Conservation (phyloP, 2,329 filamentous ascomycete genomes). For the Sarocladium strictum region DNA sequence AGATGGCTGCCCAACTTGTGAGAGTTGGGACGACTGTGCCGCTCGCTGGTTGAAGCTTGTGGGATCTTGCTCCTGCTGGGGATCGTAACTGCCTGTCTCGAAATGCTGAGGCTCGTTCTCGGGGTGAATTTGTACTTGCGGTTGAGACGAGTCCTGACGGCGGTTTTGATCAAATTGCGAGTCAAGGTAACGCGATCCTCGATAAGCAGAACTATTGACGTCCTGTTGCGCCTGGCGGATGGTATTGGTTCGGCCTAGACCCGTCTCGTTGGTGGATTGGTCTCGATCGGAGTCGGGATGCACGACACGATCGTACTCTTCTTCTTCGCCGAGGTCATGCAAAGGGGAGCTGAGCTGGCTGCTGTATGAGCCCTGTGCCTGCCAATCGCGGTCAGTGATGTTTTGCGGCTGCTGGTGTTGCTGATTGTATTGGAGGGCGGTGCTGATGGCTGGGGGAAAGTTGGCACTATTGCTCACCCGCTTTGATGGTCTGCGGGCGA, state of each 20-base stretch:
- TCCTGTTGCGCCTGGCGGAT: slow-evolving; percentile 45
- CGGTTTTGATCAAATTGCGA: slow-evolving; percentile 17
- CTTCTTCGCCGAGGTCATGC: slow-evolving; percentile 36
- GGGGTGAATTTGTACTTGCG: slow-evolving; percentile 29
- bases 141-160: slow-evolving; percentile 22
- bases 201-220: slow-evolving; percentile 11
- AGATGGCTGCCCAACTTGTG: slow-evolving; percentile 22
- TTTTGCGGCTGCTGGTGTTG: slow-evolving; percentile 13
- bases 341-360: slow-evolving; percentile 38
- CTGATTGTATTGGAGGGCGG: slow-evolving; percentile 13
- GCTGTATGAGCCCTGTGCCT: slow-evolving; percentile 32
- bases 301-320: slow-evolving; percentile 28
- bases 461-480: slow-evolving; percentile 44
- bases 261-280: slow-evolving; percentile 17
- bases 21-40: slow-evolving; percentile 10
- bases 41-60: slow-evolving; percentile 13
- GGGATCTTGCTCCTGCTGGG: slow-evolving; percentile 29
- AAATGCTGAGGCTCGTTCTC: slow-evolving; percentile 17
- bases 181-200: neutral
- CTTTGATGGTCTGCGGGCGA: slow-evolving; percentile 52
- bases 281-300: slow-evolving; percentile 34
- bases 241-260: slow-evolving; percentile 25
- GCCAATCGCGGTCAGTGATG: slow-evolving; percentile 16
- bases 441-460: slow-evolving; percentile 23
- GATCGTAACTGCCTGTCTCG: slow-evolving; percentile 28